Evolutionary conservation across 352 stramenopile species (phyloP).

Genomic region (Nothophytophthora sp.): DNA sequence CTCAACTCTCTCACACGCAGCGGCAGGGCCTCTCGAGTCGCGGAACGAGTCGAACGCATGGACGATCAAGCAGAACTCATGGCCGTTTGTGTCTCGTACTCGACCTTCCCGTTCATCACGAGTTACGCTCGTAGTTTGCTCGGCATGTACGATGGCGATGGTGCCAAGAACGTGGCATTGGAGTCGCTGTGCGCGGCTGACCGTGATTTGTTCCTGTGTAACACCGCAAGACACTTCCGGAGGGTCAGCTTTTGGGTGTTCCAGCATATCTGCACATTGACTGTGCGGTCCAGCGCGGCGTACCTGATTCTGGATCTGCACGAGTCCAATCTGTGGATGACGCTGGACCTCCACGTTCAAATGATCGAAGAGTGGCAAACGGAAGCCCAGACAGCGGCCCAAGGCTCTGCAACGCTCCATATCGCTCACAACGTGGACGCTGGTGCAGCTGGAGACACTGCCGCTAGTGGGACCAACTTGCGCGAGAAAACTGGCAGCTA

Average conservation of each 20-base stretch:
- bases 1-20: constrained; percentile 75
- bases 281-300: constrained; percentile 65
- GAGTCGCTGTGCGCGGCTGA: constrained; percentile 53
- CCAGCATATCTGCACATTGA: constrained; percentile 79
- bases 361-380: constrained; percentile 68
- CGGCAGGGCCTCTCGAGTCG: constrained; percentile 49
- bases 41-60: constrained; percentile 71
- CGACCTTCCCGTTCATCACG: constrained; percentile 85
- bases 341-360: constrained; percentile 68
- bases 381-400: constrained; percentile 14
- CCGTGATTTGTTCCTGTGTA: constrained; percentile 68
- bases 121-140: constrained; percentile 81
- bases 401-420: constrained; percentile 1
- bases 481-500: constrained; percentile 56
- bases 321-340: constrained; percentile 84
- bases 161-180: constrained; percentile 59
- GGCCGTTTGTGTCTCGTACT: constrained; percentile 77
- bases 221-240: constrained; percentile 68
- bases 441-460: constrained; percentile 1
- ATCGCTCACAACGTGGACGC: neutral
- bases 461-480: constrained; percentile 19
- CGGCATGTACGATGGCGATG: constrained; percentile 66
- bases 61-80: constrained; percentile 72
- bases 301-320: constrained; percentile 84
- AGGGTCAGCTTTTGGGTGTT: constrained; percentile 84